Evolutionary conservation across 306 rosid species (phyloP), one percentile per base, ranked within the genome.

Genomic region (Astragalus glycyphyllos): DNA sequence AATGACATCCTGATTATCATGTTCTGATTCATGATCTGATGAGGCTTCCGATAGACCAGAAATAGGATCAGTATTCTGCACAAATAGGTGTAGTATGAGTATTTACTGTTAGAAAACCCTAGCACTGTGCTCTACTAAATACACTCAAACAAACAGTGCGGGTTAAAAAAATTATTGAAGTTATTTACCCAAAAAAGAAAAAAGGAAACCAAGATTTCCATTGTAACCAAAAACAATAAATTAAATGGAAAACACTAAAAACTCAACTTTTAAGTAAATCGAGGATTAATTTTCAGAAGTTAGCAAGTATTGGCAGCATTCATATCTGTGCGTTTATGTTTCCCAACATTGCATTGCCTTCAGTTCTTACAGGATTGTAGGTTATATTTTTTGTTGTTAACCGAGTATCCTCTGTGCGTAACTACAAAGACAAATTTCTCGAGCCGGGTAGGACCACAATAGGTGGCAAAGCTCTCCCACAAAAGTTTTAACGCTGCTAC

Each of bases 41-140:
- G 97, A 90, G 57, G 92, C 81, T 74, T 87, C 97, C 5, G 97
- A 86, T 51, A 90, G 89, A 65, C 89, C 83, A 79, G 88, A 72
- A 71, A 91, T 79, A 75, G 97, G 87, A 75, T 96, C 95, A 80
- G 90, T 73, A 60, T 67, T 92, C 99, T 94, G 89, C 82, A 81
- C 14, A 79, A 50, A 72, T 68, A 72, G n/a, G 8, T 50, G 8
- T 14, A 59, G 16, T 17, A 70, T 68, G 66, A 58, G 55, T 37
- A 50, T 58, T 42, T 32, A 57, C 32, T 42, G 53, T 65, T 16
- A 45, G 31, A 66, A 58, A 26, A 73, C 47, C 9, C 42, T 58
- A 45, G 63, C 40, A 9, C 11, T 17, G 16, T 53, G 15, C 49
- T 32, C 53, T 60, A 70, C 77, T 61, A 54, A 14, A 59, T 69